These are phyloP conservation scores for Protoeuglena noctilucae DNA, from an alignment of 139 green algal species.

Conservation along the genomic window DNA sequence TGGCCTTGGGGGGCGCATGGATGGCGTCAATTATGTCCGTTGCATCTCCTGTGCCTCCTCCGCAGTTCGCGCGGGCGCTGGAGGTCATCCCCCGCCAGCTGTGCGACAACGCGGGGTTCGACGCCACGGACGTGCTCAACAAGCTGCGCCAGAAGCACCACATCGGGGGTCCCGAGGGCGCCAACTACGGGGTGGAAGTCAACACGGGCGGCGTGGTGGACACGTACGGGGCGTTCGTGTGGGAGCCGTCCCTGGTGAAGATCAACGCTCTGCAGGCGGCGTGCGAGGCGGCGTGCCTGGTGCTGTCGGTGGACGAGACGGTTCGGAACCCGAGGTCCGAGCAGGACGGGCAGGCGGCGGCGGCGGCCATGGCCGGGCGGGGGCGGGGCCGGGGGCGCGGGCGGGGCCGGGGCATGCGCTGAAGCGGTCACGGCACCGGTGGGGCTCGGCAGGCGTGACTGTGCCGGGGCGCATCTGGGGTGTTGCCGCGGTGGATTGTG, in stretches of 20 bases:
- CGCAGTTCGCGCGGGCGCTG: slow-evolving; percentile 71
- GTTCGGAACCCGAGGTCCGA: slow-evolving; percentile 76
- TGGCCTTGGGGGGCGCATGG: too few species aligned
- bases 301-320: slow-evolving; percentile 94
- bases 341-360: slow-evolving; percentile 11
- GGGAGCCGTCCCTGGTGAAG: slow-evolving; percentile 89
- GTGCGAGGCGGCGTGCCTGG: slow-evolving; percentile 85
- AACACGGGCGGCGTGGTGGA: slow-evolving; percentile 86
- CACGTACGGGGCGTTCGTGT: slow-evolving; percentile 85
- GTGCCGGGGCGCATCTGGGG: too few species aligned
- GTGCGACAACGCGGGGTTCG: slow-evolving; percentile 91
- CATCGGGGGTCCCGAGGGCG: slow-evolving; percentile 26
- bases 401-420: slow-evolving; percentile 31
- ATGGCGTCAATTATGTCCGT: too few species aligned
- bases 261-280: slow-evolving; percentile 82
- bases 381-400: slow-evolving; percentile 21
- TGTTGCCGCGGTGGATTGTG: too few species aligned
- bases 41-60: too few species aligned
- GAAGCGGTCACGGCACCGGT: too few species aligned
- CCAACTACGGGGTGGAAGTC: slow-evolving; percentile 84
- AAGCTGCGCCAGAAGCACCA: slow-evolving; percentile 93
- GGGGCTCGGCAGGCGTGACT: too few species aligned
- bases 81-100: slow-evolving; percentile 92
- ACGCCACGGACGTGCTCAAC: slow-evolving; percentile 96
- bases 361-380: slow-evolving; percentile 10